A percentile compares a stretch with the other conserved stretches of the same genome.
These are phyloP conservation scores for Diaporthe batatas DNA, from an alignment of 2,329 filamentous ascomycete species.

Conservation along the genomic window DNA sequence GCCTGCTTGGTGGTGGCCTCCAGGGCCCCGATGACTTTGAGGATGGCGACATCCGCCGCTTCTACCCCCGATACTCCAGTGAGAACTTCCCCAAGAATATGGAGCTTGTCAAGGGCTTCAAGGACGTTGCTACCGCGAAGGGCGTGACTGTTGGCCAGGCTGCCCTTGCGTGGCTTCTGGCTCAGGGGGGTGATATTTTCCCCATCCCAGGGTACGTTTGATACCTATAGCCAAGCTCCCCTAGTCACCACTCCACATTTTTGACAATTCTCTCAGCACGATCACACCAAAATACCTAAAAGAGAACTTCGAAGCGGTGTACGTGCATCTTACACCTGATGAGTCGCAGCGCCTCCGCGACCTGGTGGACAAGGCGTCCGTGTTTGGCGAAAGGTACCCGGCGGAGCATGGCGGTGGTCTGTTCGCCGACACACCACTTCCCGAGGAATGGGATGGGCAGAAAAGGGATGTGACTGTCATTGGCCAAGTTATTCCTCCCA, in stretches of 20 bases:
- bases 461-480: constrained; percentile 9
- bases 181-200: constrained; percentile 67
- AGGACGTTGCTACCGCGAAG: constrained; percentile 48
- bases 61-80: constrained; percentile 57
- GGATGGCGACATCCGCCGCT: constrained; percentile 53
- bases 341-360: constrained; percentile 47
- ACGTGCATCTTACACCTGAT: constrained; percentile 52
- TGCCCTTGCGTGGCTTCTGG: constrained; percentile 66
- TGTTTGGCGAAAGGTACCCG: constrained; percentile 23
- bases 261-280: constrained; percentile 52
- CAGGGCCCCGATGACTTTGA: constrained; percentile 59
- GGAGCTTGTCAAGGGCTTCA: constrained; percentile 47
- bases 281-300: constrained; percentile 47
- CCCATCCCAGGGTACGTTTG: constrained; percentile 62
- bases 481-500: background rate
- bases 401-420: constrained; percentile 3
- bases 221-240: background rate
- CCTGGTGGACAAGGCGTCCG: constrained; percentile 3
- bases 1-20: constrained; percentile 63
- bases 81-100: constrained; percentile 66
- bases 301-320: constrained; percentile 46
- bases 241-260: constrained; percentile 38
- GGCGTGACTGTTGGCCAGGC: constrained; percentile 64
- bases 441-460: background rate
- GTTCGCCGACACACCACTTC: constrained; percentile 20